Evolutionary conservation across 2,329 filamentous ascomycete genomes (phyloP).

Genomic region (Penicillium sp.): DNA sequence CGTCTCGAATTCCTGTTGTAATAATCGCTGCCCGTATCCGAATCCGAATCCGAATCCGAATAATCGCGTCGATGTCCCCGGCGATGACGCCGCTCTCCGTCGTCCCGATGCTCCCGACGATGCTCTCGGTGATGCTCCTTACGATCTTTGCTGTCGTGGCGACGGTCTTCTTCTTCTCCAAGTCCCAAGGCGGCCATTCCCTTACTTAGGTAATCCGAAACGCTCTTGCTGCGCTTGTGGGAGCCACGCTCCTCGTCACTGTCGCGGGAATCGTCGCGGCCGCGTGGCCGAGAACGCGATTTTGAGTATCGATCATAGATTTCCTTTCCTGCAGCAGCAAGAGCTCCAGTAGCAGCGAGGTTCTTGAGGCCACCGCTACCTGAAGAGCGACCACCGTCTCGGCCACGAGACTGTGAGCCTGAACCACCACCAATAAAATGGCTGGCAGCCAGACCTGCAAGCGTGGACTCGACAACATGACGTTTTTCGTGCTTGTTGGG

Average conservation of each 20-base stretch:
- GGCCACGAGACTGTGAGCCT: constrained; percentile 68
- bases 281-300: constrained; percentile 44
- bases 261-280: constrained; percentile 44
- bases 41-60: constrained; percentile 41
- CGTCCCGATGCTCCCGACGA: constrained; percentile 14
- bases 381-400: constrained; percentile 49
- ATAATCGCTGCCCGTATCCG: constrained; percentile 36
- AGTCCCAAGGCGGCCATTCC: constrained; percentile 47
- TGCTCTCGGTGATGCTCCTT: constrained; percentile 5
- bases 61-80: constrained; percentile 26
- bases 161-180: constrained; percentile 28
- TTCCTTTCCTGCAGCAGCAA: constrained; percentile 50
- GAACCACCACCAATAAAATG: constrained; percentile 75
- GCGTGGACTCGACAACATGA: constrained; percentile 78
- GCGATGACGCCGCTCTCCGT: constrained; percentile 30
- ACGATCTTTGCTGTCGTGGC: constrained; percentile 18
- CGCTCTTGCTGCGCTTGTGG: constrained; percentile 46
- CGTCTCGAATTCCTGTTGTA: constrained; percentile 31
- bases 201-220: constrained; percentile 45
- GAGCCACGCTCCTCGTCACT: constrained; percentile 47
- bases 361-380: constrained; percentile 47
- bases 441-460: constrained; percentile 84
- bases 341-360: constrained; percentile 42
- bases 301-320: constrained; percentile 37
- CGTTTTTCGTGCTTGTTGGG: constrained; percentile 72